phyloP scores from a whole-genome alignment of 2,329 filamentous ascomycete species.

The Drechmeria coniospora region DNA sequence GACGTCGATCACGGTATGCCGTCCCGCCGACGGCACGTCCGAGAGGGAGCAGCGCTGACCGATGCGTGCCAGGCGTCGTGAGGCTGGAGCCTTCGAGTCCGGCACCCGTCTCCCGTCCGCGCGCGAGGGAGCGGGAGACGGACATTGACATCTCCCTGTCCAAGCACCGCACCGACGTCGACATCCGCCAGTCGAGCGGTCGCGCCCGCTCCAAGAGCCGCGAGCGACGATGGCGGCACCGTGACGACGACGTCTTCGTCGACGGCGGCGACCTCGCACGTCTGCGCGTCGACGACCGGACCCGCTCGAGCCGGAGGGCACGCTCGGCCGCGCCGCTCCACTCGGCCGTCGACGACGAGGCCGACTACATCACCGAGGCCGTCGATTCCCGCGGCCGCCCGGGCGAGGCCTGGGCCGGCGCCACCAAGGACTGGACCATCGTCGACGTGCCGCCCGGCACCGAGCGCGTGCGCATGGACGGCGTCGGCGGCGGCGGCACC shows the following conservation, averaged over 20 bases:
- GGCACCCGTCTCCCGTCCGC: conserved; percentile 31
- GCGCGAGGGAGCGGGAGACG: conserved; percentile 25
- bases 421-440: conserved; percentile 64
- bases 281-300: conserved; percentile 27
- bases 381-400: conserved; percentile 47
- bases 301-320: conserved; percentile 28
- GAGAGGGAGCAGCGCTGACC: background rate
- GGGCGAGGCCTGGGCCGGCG: conserved; percentile 60
- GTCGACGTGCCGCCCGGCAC: conserved; percentile 76
- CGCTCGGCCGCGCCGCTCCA: conserved; percentile 32
- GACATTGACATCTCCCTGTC: conserved; percentile 47
- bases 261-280: conserved; percentile 41
- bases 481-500: conserved; percentile 55
- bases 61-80: conserved; percentile 25
- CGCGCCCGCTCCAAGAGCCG: conserved; percentile 21
- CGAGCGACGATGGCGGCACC: conserved; percentile 24
- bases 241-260: conserved; percentile 53
- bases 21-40: background rate
- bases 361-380: conserved; percentile 40
- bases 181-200: conserved; percentile 29
- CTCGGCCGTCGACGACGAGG: conserved; percentile 41
- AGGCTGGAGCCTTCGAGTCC: conserved; percentile 27
- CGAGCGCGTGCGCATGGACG: conserved; percentile 69
- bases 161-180: conserved; percentile 39
- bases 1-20: conserved; percentile 71